A percentile compares a stretch with the other conserved stretches of the same genome.
Conservation (phyloP, 257 asterid species). For the Capsicum pubescens region DNA sequence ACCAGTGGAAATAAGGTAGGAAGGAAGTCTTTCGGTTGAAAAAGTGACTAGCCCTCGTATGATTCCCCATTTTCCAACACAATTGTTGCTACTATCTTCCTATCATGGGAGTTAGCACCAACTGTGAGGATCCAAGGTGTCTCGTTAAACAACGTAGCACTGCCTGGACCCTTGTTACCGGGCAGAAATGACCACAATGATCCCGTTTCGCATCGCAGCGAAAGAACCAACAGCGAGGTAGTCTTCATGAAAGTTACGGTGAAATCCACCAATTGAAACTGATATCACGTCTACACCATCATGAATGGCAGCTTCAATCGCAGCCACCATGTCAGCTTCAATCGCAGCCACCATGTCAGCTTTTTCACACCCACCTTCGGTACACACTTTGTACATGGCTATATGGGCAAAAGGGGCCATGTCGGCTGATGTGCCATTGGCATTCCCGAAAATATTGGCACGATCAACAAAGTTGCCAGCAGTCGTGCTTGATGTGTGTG, state of each 20-base stretch:
- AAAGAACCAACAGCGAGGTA: conserved; percentile 34
- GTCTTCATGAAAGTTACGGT: conserved; percentile 32
- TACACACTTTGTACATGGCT: conserved; percentile 40
- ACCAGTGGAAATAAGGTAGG: conserved; percentile 32
- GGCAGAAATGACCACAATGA: conserved; percentile 40
- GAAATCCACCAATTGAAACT: conserved; percentile 38
- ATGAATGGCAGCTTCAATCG: conserved; percentile 37
- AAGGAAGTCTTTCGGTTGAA: conserved; percentile 27
- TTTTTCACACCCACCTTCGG: background rate
- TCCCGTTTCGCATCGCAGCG: conserved; percentile 35
- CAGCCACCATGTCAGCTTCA: conserved; percentile 35
- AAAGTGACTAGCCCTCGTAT: conserved; percentile 36
- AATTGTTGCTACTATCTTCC: conserved; percentile 23
- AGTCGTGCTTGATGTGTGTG: conserved; percentile 37
- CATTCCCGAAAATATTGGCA: conserved; percentile 33
- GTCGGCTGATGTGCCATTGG: conserved; percentile 41
- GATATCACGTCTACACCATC: conserved; percentile 46
- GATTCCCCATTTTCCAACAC: conserved; percentile 38
- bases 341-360: too few relatives aligned
- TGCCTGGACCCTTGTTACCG: conserved; percentile 36
- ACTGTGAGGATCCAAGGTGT: conserved; percentile 52
- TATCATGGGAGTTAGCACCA: conserved; percentile 45
- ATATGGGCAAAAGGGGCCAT: conserved; percentile 43
- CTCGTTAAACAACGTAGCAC: conserved; percentile 26
- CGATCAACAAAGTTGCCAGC: conserved; percentile 36